Evolutionary conservation across 805 yeast genomes (phyloP), one percentile per base, ranked within the genome.

Genomic region (Sugiyamaella lignohabitans): DNA sequence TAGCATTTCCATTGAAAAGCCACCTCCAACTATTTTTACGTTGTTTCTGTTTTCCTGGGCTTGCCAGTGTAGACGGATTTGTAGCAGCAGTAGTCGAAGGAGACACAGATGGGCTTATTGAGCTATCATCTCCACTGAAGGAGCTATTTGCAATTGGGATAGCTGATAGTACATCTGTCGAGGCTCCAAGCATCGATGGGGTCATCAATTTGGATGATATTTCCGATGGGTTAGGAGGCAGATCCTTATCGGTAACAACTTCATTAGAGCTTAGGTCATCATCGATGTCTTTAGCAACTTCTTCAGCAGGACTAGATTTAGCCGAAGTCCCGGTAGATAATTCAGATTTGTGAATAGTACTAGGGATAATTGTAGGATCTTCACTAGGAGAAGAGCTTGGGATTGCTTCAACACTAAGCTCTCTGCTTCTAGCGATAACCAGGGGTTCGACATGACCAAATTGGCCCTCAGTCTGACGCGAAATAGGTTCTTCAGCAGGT

Each of bases 11-110:
- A 37, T 43, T 48, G 35, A 48, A 48, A 11, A 48, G 38, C 43
- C 52, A 34, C 23, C 43, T 35, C 48, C 48, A 48, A 3, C 46
- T 48, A 3, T 35, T 37, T 23, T 44, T 48, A n/a, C 43, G 29
- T 6, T 38, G 21, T 35, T 38, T 39, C n/a, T 19, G 32, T 41
- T 42, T 44, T 14, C 20, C 6, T 35, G 32, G 14, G 14, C 14
- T 27, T 14, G 32, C 8, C 8, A 27, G 14, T 8, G 38, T 35
- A 16, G 38, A 18, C 21, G 20, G 11, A 14, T 35, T 10, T 11
- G 30, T 6, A n/a, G 40, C 18, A 16, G 30, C 18, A 4, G 18
- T 17, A 17, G 37, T n/a, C 30, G 42, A 46, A 6, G 45, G 21
- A 3, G 38, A 10, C 11, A 45, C n/a, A 38, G 42, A 21, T 10